A percentile compares a stretch with the other conserved stretches of the same genome.
phyloP scores from a whole-genome alignment of 1,139 yeast species.

The Geotrichum reessii region DNA sequence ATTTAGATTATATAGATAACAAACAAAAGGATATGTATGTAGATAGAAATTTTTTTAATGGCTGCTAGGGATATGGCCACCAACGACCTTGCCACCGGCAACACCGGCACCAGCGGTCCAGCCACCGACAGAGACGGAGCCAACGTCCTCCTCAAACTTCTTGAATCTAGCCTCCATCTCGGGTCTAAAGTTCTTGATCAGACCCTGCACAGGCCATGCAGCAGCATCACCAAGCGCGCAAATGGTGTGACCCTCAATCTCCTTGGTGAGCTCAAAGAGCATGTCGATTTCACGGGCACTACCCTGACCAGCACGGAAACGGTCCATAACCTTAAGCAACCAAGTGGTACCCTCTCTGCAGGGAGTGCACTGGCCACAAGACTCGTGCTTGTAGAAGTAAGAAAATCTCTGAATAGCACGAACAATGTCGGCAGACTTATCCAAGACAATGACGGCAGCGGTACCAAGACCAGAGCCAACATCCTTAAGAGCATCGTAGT shows the following conservation, averaged over 20 bases:
- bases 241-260: slow-evolving; percentile 83
- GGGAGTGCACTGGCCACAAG: slow-evolving; percentile 92
- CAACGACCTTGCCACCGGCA: slow-evolving; percentile 59
- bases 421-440: slow-evolving; percentile 75
- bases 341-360: slow-evolving; percentile 93
- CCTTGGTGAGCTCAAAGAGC: slow-evolving; percentile 75
- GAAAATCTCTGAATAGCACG: slow-evolving; percentile 81
- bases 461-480: slow-evolving; percentile 86
- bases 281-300: slow-evolving; percentile 71
- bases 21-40: too few species aligned
- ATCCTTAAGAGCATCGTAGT: slow-evolving; percentile 76
- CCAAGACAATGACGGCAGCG: slow-evolving; percentile 87
- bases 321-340: slow-evolving; percentile 76
- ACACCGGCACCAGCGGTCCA: slow-evolving; percentile 65
- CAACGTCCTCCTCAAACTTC: slow-evolving; percentile 41
- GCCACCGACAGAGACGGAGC: slow-evolving; percentile 61
- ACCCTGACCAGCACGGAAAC: slow-evolving; percentile 74
- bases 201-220: slow-evolving; percentile 89
- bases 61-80: slow-evolving; percentile 44
- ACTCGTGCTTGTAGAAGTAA: slow-evolving; percentile 81
- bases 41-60: slow-evolving; percentile 17
- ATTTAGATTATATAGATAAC: background rate
- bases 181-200: slow-evolving; percentile 76
- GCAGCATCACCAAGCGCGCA: slow-evolving; percentile 92
- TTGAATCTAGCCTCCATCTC: slow-evolving; percentile 68